Evolutionary conservation across 2,329 filamentous ascomycete species (phyloP).

Genomic region (Botrytis medusae): DNA sequence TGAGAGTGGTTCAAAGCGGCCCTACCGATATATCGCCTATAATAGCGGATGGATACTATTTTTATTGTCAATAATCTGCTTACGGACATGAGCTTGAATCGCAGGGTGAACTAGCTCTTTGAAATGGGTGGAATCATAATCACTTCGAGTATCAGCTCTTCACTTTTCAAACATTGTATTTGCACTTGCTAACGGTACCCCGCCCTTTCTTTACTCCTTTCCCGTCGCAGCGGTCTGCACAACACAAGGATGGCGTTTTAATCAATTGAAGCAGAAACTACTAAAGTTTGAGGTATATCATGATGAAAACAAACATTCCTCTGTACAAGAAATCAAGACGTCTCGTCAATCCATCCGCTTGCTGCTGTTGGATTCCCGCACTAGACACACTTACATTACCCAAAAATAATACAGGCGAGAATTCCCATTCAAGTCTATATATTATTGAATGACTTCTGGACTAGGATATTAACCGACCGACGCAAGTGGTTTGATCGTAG

Average conservation of each 20-base stretch:
- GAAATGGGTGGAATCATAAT: background rate
- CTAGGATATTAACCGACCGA: background rate
- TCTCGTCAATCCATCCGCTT: background rate
- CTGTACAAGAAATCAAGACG: background rate
- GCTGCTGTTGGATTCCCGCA: background rate
- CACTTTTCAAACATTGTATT: background rate
- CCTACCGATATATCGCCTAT: background rate
- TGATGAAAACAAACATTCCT: background rate
- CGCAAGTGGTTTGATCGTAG: background rate
- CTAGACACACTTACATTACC: background rate
- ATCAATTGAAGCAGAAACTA: background rate
- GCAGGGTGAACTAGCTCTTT: background rate
- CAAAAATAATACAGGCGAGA: background rate
- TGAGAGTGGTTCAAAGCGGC: background rate
- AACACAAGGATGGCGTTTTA: background rate
- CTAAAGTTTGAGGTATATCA: background rate
- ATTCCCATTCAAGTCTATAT: background rate
- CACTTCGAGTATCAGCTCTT: background rate
- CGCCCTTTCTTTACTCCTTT: background rate
- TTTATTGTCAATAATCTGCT: background rate
- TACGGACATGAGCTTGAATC: background rate
- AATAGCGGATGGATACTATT: too few relatives aligned
- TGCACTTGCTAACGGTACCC: background rate
- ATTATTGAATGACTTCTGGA: background rate
- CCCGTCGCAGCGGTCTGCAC: background rate